These are phyloP conservation scores for Oropetium thomaeum DNA, from an alignment of 176 grass and related monocot genomes.

Conservation along the genomic window DNA sequence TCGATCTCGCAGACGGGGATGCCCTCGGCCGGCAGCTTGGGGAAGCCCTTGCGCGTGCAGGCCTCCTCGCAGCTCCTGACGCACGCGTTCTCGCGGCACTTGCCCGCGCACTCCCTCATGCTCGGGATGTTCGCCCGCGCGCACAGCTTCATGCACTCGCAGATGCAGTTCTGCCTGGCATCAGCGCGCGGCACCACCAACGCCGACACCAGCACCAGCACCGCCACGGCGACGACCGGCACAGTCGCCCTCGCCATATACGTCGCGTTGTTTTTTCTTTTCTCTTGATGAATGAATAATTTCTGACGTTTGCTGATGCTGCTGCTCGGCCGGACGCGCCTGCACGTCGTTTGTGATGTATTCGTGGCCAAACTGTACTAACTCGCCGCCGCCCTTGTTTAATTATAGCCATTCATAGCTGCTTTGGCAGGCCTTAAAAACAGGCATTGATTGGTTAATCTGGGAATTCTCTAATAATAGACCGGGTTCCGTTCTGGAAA, in stretches of 20 bases:
- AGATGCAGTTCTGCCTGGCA: slow-evolving; percentile 53
- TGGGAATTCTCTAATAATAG: slow-evolving; percentile 29
- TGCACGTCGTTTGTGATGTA: no score
- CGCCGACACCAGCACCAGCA: neutral
- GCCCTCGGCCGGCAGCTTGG: slow-evolving; percentile 27
- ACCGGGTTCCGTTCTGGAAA: neutral
- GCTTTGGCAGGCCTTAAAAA: slow-evolving; percentile 9
- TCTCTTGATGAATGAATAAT: neutral
- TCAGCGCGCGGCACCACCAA: slow-evolving; percentile 8
- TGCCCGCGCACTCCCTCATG: slow-evolving; percentile 24
- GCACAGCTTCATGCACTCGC: slow-evolving; percentile 59
- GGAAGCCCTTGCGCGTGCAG: slow-evolving; percentile 34
- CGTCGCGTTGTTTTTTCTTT: neutral
- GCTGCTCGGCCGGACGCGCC: no score
- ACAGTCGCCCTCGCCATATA: neutral
- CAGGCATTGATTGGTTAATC: slow-evolving; percentile 33
- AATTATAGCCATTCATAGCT: neutral
- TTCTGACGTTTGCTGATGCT: no score
- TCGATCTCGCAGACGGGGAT: slow-evolving; percentile 25
- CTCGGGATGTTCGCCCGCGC: slow-evolving; percentile 13
- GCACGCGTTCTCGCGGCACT: slow-evolving; percentile 33
- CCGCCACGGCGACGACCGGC: neutral
- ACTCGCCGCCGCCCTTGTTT: neutral
- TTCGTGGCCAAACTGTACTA: no score
- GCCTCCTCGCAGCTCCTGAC: slow-evolving; percentile 34